These are phyloP conservation scores for Tylopilus rubrobrunneus DNA, from an alignment of 768 basidiomycete genomes.

Conservation along the genomic window DNA sequence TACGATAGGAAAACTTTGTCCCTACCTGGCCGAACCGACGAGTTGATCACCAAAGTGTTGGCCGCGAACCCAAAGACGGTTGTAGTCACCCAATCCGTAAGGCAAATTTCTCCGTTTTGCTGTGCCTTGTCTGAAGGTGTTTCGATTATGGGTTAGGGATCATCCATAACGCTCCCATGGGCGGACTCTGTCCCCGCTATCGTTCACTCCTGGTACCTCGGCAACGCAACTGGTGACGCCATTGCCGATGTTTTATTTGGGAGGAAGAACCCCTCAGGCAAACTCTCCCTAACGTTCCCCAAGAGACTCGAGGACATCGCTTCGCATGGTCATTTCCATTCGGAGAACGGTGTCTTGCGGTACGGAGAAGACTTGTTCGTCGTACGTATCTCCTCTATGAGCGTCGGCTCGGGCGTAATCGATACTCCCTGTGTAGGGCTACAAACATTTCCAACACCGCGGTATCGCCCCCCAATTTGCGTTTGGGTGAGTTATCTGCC, in stretches of 20 bases:
- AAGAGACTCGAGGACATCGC: constrained; percentile 67
- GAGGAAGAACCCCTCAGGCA: constrained; percentile 72
- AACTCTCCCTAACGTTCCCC: constrained; percentile 78
- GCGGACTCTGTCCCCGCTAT: constrained; percentile 59
- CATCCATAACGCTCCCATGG: constrained; percentile 80
- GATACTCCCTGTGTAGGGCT: constrained; percentile 38
- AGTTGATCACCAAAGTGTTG: constrained; percentile 61
- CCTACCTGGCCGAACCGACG: constrained; percentile 72
- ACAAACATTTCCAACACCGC: constrained; percentile 71
- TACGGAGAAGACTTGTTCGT: constrained; percentile 31
- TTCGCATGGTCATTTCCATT: constrained; percentile 64
- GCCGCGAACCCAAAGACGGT: constrained; percentile 65
- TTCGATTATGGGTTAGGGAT: constrained; percentile 42
- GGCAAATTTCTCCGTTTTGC: constrained; percentile 13
- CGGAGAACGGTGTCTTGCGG: constrained; percentile 58
- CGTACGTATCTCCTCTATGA: constrained; percentile 14
- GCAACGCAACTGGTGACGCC: constrained; percentile 77
- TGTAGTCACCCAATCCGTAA: constrained; percentile 69
- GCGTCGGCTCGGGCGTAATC: neutral
- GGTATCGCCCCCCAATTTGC: constrained; percentile 62
- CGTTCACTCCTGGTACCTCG: constrained; percentile 83
- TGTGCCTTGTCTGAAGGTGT: constrained; percentile 2
- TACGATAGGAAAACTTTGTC: constrained; percentile 66
- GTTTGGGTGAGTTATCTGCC: constrained; percentile 54
- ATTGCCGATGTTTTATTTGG: constrained; percentile 82